These are phyloP conservation scores for Alternaria gansuensis DNA, from an alignment of 2,329 filamentous ascomycete species.

Conservation along the genomic window DNA sequence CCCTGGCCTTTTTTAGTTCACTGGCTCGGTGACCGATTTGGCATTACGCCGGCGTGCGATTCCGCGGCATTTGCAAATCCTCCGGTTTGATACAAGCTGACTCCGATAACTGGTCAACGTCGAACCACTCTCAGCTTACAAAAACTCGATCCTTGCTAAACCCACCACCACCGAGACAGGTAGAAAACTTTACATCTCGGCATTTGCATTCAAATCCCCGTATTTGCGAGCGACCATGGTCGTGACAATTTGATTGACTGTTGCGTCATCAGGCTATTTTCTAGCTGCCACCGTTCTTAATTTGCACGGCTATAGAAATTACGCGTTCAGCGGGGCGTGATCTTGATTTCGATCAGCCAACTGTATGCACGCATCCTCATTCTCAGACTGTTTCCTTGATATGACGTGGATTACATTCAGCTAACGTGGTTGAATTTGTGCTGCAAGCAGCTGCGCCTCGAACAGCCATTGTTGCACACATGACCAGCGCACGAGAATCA, in stretches of 20 bases:
- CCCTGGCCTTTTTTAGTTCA: not conserved
- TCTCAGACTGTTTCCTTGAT: not conserved
- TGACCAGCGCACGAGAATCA: slow-evolving; percentile 9
- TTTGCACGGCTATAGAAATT: not conserved
- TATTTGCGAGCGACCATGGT: not conserved
- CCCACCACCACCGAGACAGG: not conserved
- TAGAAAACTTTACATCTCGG: not conserved
- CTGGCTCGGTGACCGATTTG: slow-evolving; percentile 2
- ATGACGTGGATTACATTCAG: slow-evolving; percentile 1
- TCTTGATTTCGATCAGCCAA: not conserved
- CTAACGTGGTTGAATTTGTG: not conserved
- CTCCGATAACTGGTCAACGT: not conserved
- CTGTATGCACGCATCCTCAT: not conserved
- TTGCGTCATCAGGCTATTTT: slow-evolving; percentile 1
- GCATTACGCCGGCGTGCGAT: slow-evolving; percentile 1
- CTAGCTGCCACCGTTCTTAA: not conserved
- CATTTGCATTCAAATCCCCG: not conserved
- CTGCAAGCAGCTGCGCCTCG: not conserved
- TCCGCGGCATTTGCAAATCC: not conserved
- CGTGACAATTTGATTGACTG: not conserved
- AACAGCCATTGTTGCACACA: slow-evolving; percentile 10
- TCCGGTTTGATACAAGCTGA: not conserved
- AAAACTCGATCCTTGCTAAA: not conserved
- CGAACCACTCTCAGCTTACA: not conserved
- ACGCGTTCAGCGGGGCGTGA: not conserved